Evolutionary conservation across 495 filamentous ascomycete genomes (phyloP).

Genomic region (Talaromyces nanjingensis): DNA sequence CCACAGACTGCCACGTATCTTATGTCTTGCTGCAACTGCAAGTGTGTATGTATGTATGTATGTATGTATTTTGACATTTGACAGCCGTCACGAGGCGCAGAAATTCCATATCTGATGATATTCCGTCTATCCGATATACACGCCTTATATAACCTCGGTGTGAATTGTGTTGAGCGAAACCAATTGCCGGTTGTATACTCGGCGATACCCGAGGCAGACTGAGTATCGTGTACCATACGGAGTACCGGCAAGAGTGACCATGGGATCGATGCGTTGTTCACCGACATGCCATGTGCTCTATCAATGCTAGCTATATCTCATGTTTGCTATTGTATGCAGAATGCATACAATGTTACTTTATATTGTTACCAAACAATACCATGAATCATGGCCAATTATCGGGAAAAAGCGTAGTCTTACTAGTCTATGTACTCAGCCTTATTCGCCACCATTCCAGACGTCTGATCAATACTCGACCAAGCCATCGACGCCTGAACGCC

Average conservation of each 20-base stretch:
- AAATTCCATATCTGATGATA: background rate
- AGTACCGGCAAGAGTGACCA: background rate
- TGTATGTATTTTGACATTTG: background rate
- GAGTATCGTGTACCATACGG: background rate
- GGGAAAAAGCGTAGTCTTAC: background rate
- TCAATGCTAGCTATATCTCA: background rate
- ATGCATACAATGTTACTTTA: background rate
- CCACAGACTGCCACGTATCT: conserved; percentile 4
- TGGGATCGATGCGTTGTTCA: conserved; percentile 5
- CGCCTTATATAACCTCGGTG: background rate
- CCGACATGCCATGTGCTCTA: background rate
- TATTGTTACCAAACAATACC: background rate
- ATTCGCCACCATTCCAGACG: background rate
- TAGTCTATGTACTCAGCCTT: background rate
- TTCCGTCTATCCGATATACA: background rate
- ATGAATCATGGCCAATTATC: background rate
- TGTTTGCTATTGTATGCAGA: background rate
- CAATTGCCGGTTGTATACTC: background rate
- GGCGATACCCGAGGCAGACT: background rate
- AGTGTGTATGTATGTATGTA: background rate
- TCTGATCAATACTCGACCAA: background rate
- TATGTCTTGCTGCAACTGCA: conserved; percentile 2
- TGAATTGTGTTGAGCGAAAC: background rate
- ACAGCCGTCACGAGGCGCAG: conserved; percentile 3
- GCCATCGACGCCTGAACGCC: background rate